Base-by-base conservation (phyloP, 2,329 filamentous ascomycete genomes). In the Trichophyton rubrum region DNA sequence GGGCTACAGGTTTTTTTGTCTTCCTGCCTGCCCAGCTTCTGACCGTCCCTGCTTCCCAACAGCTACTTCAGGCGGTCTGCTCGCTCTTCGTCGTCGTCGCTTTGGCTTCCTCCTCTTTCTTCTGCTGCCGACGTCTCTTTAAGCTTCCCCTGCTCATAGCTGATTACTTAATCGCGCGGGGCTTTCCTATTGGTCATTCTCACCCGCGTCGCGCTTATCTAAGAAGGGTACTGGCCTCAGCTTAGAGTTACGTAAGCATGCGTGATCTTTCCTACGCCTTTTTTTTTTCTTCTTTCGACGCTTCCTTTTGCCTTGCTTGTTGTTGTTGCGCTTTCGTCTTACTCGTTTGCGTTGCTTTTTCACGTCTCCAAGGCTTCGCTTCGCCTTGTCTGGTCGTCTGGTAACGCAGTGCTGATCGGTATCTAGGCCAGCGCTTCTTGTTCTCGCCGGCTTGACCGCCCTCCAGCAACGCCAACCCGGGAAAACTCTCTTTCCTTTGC, bases 381-480 rank as follows among this genome's bases (percentile, higher is more conserved):
- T 40, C 35, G 53, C 53, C 53, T 40, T 33, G 56, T 49, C 51
- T 45, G 22, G 20, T 49, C 13, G 30, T 35, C 17, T 47, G 20
- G 24, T 41, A 15, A 24, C 45, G 15, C 43, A 17, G 22, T 8
- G 60, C n/a, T 61, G 53, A 55, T 57, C 59, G 60, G 59, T 47
- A 40, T 59, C 56, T 45, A 57, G 35, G 59, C 35, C 13, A 38
- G 51, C 47, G 38, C 20, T 30, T 15, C 15, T 56, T 24, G 43
- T 47, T 38, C 43, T 47, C 20, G 43, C 17, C 43, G 22, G 43
- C 43, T 47, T 47, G 43, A 47, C 43, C 43, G 43, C 20, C 6
- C 20, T 24, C 17, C 43, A 22, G 33, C 33, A 13, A 38, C 33
- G 33, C 33, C 33, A 38, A 24, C 43, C n/a, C 43, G n/a, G 17